Evolutionary conservation across 1,284 basidiomycete species (phyloP), one percentile per base, ranked within the genome.

Genomic region (Pascua guehoae): DNA sequence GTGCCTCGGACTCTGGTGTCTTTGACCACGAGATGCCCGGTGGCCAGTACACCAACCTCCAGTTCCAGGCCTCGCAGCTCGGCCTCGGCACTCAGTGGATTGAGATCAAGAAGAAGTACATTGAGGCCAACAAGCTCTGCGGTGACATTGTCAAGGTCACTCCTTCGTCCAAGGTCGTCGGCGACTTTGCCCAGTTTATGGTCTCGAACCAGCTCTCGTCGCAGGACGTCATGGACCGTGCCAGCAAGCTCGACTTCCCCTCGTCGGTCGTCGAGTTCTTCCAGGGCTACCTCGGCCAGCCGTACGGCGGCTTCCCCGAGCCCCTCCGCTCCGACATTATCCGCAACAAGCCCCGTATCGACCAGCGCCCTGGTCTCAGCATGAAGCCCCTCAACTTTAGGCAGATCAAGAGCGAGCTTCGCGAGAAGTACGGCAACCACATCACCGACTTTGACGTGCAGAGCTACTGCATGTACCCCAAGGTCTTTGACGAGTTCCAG

Each of bases 21-120:
- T 98, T 98, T 74, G 94, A 95, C 74, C 96, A 98, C 80, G 94
- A 98, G 81, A 99, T 99, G 96, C 96, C 96, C 53, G 96, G 96
- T 77, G 68, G 72, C 50, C 91, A 95, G 76, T 95, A 94, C 80
- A 95, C 91, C 55, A 95, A 95, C 80, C 79, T 95, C 65, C 78
- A 93, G 88, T 98, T 99, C 91, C 96, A 98, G 86, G 92, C 95
- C 63, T 84, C 92, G 57, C 94, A 98, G 79, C 86, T 98, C 53
- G 96, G 96, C 64, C 85, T 99, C 42, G 94, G 96, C 62, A 91
- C 91, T 17, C 94, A 98, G 76, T 99, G 96, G 96, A 85, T 87
- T 64, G 94, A 93, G 74, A 92, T 99, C 82, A 99, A 99, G 83
- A 87, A 88, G 82, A 96, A 96, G 78, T 99, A 99, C 78, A 92